These are phyloP conservation scores for Aspergillus indologenus DNA, from an alignment of 495 filamentous ascomycete genomes.

Conservation along the genomic window DNA sequence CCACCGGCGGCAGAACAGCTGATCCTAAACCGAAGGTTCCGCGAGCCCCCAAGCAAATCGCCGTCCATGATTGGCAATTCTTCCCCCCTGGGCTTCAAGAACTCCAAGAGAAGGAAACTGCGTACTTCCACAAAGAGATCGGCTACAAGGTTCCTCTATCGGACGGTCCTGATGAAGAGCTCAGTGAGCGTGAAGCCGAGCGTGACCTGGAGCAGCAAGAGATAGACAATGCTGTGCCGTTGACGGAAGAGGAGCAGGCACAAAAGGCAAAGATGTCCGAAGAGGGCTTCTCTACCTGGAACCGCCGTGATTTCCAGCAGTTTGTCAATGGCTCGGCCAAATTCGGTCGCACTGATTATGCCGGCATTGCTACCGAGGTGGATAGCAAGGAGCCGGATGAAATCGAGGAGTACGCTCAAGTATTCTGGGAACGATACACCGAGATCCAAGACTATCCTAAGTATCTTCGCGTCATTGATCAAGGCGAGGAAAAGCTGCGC, in stretches of 20 bases:
- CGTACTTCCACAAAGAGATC: conserved; percentile 92
- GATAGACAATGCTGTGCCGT: conserved; percentile 84
- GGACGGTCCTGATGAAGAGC: conserved; percentile 79
- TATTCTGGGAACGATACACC: conserved; percentile 89
- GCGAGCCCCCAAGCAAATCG: conserved; percentile 86
- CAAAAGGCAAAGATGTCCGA: conserved; percentile 76
- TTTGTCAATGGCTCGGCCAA: conserved; percentile 94
- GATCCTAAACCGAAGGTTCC: conserved; percentile 95
- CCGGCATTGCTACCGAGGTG: conserved; percentile 80
- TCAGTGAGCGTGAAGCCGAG: conserved; percentile 82
- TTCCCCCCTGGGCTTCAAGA: conserved; percentile 79
- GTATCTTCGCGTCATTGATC: conserved; percentile 80
- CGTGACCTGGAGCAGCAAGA: conserved; percentile 83
- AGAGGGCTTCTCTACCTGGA: conserved; percentile 91
- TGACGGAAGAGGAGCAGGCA: conserved; percentile 86
- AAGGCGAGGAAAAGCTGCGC: conserved; percentile 82
- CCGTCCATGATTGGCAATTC: conserved; percentile 96
- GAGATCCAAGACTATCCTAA: conserved; percentile 87
- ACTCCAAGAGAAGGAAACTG: conserved; percentile 93
- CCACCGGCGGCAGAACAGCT: conserved; percentile 78
- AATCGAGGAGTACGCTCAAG: conserved; percentile 83
- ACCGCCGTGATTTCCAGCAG: conserved; percentile 94
- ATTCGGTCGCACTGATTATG: conserved; percentile 81
- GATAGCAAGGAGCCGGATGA: conserved; percentile 86
- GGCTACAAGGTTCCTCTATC: conserved; percentile 83